Evolutionary conservation across 768 basidiomycete genomes (phyloP).

Genomic region (Hericium erinaceus): DNA sequence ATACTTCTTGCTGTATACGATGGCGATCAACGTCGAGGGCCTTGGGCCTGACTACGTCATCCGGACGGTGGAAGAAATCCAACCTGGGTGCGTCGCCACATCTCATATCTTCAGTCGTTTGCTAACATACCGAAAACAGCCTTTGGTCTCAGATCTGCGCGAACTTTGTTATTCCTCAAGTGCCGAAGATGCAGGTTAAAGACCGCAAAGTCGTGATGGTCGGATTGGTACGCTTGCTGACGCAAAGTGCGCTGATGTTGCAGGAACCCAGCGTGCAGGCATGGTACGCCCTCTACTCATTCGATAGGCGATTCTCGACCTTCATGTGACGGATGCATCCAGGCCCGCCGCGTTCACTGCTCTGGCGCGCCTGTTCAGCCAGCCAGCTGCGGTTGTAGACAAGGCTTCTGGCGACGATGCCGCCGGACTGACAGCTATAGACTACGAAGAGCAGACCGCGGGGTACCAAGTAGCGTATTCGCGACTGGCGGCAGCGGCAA

Average conservation of each 20-base stretch:
- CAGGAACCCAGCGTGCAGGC: constrained; percentile 48
- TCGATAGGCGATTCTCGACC: neutral
- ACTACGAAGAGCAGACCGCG: constrained; percentile 82
- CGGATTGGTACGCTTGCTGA: constrained; percentile 71
- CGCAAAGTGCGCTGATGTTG: constrained; percentile 63
- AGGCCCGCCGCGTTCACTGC: constrained; percentile 68
- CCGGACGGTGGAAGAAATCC: constrained; percentile 71
- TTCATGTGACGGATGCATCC: neutral
- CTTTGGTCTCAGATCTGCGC: constrained; percentile 75
- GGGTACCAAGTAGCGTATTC: constrained; percentile 96
- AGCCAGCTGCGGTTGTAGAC: constrained; percentile 59
- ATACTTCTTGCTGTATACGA: constrained; percentile 64
- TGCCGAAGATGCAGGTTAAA: constrained; percentile 69
- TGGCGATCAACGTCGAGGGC: constrained; percentile 67
- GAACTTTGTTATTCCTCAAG: constrained; percentile 73
- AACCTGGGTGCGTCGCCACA: constrained; percentile 53
- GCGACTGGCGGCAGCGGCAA: constrained; percentile 75
- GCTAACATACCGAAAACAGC: constrained; percentile 22
- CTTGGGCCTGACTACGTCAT: constrained; percentile 76
- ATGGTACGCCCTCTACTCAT: constrained; percentile 41
- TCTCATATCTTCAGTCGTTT: neutral
- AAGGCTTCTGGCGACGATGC: constrained; percentile 31
- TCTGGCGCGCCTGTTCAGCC: constrained; percentile 67
- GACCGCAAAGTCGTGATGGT: constrained; percentile 81
- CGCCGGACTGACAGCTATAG: constrained; percentile 62